Conservation (phyloP, 257 asterid genomes). For the Lycium ferocissimum region DNA sequence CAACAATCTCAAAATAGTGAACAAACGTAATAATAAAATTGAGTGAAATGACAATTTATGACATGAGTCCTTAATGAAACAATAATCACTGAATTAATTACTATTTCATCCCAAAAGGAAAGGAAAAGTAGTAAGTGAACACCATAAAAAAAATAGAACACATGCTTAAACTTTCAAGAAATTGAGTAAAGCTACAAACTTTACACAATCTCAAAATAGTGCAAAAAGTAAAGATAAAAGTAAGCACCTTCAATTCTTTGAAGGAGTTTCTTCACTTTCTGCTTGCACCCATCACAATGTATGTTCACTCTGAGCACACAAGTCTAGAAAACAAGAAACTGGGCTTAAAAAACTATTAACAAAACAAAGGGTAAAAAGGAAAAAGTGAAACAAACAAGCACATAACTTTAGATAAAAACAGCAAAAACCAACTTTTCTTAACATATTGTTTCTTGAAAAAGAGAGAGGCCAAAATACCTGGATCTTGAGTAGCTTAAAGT, state of each 20-base stretch:
- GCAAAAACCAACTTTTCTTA: conserved; percentile 19
- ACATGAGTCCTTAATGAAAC: neutral
- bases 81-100: neutral
- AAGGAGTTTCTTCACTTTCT: conserved; percentile 85
- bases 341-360: neutral
- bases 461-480: conserved; percentile 54
- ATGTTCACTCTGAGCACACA: conserved; percentile 86
- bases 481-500: conserved; percentile 90
- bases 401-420: neutral
- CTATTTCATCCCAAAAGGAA: neutral
- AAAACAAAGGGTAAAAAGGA: neutral
- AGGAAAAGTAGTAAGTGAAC: neutral
- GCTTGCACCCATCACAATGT: conserved; percentile 92
- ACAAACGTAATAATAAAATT: neutral
- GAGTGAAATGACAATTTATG: neutral
- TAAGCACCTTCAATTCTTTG: conserved; percentile 78
- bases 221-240: neutral
- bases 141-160: neutral
- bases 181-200: neutral
- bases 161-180: no score
- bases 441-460: neutral
- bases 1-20: no score
- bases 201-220: neutral
- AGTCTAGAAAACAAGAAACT: conserved; percentile 48
- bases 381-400: conserved; percentile 1